phyloP scores from a whole-genome alignment of 2,329 filamentous ascomycete genomes.

The Monilinia polystroma region DNA sequence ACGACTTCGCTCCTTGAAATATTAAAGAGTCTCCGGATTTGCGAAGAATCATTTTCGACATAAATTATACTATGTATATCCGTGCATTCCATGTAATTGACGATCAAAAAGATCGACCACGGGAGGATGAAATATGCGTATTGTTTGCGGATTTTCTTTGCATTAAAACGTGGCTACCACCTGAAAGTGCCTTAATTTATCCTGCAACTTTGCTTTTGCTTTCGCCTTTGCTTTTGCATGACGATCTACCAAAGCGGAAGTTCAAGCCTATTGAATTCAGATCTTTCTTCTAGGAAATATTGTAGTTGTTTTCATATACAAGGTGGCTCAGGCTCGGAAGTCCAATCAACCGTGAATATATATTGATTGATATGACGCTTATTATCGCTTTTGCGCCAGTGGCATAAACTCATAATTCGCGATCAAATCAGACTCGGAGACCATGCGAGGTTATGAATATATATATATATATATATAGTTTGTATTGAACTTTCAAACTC shows the following conservation, averaged over 20 bases:
- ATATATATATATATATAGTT: too few relatives aligned
- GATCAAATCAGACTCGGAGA: background rate
- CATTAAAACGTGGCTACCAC: constrained; percentile 16
- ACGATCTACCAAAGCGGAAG: too few relatives aligned
- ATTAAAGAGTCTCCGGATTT: background rate
- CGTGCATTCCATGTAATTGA: background rate
- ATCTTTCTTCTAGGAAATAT: background rate
- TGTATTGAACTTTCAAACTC: background rate
- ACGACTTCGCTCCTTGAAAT: background rate
- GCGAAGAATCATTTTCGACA: background rate
- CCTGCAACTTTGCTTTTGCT: constrained; percentile 1
- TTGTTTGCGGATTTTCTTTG: constrained; percentile 16
- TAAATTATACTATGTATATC: background rate
- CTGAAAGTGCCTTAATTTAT: constrained; percentile 8
- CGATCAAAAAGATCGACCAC: constrained; percentile 4
- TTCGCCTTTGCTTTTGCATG: too few relatives aligned
- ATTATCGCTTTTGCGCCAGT: background rate
- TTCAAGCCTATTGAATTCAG: too few relatives aligned
- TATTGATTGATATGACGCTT: background rate
- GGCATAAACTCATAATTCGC: background rate
- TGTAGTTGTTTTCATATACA: background rate
- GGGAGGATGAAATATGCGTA: background rate
- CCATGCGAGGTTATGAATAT: too few relatives aligned
- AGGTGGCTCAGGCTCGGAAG: background rate
- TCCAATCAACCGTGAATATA: background rate